A percentile compares a stretch with the other conserved stretches of the same genome.
These are phyloP conservation scores for Hypomontagnella monticulosa DNA, from an alignment of 495 filamentous ascomycete species.

Conservation along the genomic window DNA sequence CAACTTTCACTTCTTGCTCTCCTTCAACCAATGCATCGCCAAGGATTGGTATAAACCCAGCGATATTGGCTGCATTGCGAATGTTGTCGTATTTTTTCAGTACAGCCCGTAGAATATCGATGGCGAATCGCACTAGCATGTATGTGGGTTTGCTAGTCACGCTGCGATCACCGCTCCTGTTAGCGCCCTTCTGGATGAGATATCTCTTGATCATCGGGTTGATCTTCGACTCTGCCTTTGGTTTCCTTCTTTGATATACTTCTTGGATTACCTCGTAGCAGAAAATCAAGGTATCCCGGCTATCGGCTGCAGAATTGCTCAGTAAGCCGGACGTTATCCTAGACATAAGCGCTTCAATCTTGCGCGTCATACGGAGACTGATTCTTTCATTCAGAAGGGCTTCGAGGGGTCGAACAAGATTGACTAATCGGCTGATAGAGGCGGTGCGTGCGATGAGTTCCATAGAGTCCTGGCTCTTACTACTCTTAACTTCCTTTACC, in stretches of 20 bases:
- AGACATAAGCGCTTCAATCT: slow-evolving; percentile 88
- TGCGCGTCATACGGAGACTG: slow-evolving; percentile 77
- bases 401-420: slow-evolving; percentile 80
- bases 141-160: slow-evolving; percentile 78
- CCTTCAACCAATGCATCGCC: slow-evolving; percentile 83
- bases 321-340: slow-evolving; percentile 84
- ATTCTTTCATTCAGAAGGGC: slow-evolving; percentile 82
- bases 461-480: slow-evolving; percentile 97
- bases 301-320: slow-evolving; percentile 77
- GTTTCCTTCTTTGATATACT: slow-evolving; percentile 71
- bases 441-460: slow-evolving; percentile 86
- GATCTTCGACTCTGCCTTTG: slow-evolving; percentile 54
- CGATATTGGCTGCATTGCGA: slow-evolving; percentile 78
- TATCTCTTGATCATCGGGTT: slow-evolving; percentile 74
- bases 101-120: slow-evolving; percentile 84
- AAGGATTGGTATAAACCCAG: slow-evolving; percentile 86
- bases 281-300: slow-evolving; percentile 83
- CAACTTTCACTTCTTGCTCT: slow-evolving; percentile 90
- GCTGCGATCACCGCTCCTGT: slow-evolving; percentile 71
- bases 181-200: slow-evolving; percentile 77
- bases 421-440: slow-evolving; percentile 75
- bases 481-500: slow-evolving; percentile 97
- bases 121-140: slow-evolving; percentile 85
- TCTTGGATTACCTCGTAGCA: slow-evolving; percentile 93
- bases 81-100: slow-evolving; percentile 83